Evolutionary conservation across 257 asterid species (phyloP).

Genomic region (Solanum sitiens): DNA sequence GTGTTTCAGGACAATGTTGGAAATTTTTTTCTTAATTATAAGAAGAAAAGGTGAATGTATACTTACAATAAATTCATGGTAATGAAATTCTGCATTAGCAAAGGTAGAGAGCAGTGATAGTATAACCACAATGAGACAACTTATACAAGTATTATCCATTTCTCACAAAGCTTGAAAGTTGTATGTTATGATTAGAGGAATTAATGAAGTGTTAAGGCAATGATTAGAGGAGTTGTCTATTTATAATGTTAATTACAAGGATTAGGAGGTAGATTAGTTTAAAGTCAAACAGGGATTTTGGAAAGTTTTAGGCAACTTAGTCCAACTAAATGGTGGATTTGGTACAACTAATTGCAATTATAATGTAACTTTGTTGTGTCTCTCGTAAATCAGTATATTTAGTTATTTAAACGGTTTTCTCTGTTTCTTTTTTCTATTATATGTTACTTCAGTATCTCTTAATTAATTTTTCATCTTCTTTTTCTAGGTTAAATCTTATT

Average conservation of each 20-base stretch:
- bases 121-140: conserved; percentile 5
- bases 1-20: neutral
- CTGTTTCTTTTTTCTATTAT: neutral
- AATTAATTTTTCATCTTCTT: neutral
- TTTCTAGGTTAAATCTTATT: neutral
- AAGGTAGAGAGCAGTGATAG: conserved; percentile 8
- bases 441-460: neutral
- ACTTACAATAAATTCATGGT: conserved; percentile 40
- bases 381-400: neutral
- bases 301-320: conserved; percentile 11
- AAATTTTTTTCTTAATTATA: neutral
- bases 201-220: neutral
- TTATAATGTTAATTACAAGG: conserved; percentile 10
- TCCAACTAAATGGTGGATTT: conserved; percentile 31
- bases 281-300: conserved; percentile 14
- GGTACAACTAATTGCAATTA: conserved; percentile 31
- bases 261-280: neutral
- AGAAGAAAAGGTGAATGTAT: neutral
- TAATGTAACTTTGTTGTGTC: neutral
- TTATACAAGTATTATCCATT: conserved; percentile 9
- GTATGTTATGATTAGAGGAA: neutral
- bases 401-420: neutral
- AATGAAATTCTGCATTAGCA: conserved; percentile 37
- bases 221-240: conserved; percentile 3
- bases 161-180: neutral